phyloP scores from a whole-genome alignment of 371 early-diverging fungal genomes.

The Apophysomyces elegans region DNA sequence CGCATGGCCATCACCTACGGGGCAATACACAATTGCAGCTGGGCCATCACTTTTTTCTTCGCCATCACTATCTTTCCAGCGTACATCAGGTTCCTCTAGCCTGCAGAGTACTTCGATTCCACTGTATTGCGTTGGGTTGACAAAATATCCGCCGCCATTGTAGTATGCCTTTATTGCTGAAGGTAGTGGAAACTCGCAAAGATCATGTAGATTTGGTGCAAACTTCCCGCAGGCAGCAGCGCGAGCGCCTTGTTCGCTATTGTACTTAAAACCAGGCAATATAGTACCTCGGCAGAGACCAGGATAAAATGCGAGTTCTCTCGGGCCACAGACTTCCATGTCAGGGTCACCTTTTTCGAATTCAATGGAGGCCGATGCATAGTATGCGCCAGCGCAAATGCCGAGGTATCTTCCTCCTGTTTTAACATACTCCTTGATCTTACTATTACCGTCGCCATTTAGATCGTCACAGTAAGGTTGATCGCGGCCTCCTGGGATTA shows the following conservation, averaged over 20 bases:
- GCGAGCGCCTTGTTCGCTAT: constrained; percentile 73
- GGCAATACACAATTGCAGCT: constrained; percentile 59
- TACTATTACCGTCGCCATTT: constrained; percentile 55
- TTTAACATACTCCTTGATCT: constrained; percentile 72
- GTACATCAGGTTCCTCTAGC: constrained; percentile 47
- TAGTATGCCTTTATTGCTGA: constrained; percentile 52
- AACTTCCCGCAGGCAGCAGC: constrained; percentile 27
- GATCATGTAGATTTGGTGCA: not conserved
- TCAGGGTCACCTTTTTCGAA: constrained; percentile 72
- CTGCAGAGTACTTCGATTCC: constrained; percentile 59
- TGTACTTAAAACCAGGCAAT: constrained; percentile 80
- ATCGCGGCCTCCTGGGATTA: constrained; percentile 91
- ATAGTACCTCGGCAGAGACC: constrained; percentile 76
- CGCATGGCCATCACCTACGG: constrained; percentile 66
- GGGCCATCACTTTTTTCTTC: not conserved
- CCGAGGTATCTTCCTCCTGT: constrained; percentile 89
- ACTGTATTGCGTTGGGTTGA: constrained; percentile 36
- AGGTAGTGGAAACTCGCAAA: not conserved
- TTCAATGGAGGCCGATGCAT: constrained; percentile 69
- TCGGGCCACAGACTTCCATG: constrained; percentile 70
- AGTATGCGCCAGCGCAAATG: constrained; percentile 93
- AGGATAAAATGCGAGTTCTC: constrained; percentile 74
- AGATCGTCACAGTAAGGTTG: constrained; percentile 76
- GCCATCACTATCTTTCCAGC: constrained; percentile 12
- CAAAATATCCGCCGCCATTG: constrained; percentile 82